A percentile compares a stretch with the other conserved stretches of the same genome.
phyloP scores from a whole-genome alignment of 1,284 basidiomycete species.

The Puccinia hordei region DNA sequence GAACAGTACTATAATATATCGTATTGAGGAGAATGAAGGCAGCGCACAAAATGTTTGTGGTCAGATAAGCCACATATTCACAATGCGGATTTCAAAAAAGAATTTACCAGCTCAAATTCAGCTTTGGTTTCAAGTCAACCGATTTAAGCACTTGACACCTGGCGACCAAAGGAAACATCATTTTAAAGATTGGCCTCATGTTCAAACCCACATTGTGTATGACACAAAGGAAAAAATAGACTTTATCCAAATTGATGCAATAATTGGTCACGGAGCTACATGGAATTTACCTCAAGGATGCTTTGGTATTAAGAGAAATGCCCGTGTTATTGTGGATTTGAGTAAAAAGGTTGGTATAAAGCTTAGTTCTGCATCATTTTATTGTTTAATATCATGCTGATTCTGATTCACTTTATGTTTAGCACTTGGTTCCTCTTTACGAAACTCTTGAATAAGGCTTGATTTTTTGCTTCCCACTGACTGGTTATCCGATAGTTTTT shows the following conservation, averaged over 20 bases:
- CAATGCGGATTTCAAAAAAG: conserved; percentile 4
- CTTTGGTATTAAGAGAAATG: conserved; percentile 27
- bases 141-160: conserved; percentile 20
- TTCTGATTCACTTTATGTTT: too few relatives aligned
- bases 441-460: too few relatives aligned
- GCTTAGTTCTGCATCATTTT: too few relatives aligned
- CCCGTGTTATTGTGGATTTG: conserved; percentile 18
- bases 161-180: conserved; percentile 25
- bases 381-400: too few relatives aligned
- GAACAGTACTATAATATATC: conserved; percentile 27
- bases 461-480: too few relatives aligned
- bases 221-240: conserved; percentile 11
- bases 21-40: not conserved
- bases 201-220: conserved; percentile 17
- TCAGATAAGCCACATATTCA: conserved; percentile 38
- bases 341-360: too few relatives aligned
- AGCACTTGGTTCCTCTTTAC: too few relatives aligned
- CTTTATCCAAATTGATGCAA: conserved; percentile 17
- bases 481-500: too few relatives aligned
- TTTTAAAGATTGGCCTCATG: conserved; percentile 30
- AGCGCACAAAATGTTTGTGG: not conserved
- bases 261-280: conserved; percentile 26
- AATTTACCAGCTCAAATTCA: conserved; percentile 3
- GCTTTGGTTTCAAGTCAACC: conserved; percentile 27
- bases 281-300: conserved; percentile 16